Evolutionary conservation across 2,329 filamentous ascomycete species (phyloP).

Genomic region (Colletotrichum brevisporum): DNA sequence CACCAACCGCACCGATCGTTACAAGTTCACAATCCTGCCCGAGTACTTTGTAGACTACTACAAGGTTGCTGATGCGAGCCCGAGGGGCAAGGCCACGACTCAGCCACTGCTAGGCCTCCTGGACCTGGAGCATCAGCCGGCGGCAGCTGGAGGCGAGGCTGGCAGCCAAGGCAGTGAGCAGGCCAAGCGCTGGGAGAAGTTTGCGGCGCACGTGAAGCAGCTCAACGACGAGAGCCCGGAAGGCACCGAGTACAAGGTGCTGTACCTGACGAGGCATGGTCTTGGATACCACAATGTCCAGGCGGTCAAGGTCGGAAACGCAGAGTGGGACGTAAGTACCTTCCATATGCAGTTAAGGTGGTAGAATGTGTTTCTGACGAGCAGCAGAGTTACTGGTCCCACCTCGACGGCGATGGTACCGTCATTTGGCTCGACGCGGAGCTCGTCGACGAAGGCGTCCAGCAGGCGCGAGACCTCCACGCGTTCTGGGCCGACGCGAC

Average conservation of each 20-base stretch:
- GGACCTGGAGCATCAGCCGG: constrained; percentile 46
- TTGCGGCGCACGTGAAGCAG: constrained; percentile 60
- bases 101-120: constrained; percentile 68
- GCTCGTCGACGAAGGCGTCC: constrained; percentile 66
- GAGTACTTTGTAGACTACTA: constrained; percentile 27
- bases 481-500: constrained; percentile 65
- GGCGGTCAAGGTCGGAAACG: constrained; percentile 69
- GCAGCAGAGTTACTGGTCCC: constrained; percentile 53
- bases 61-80: constrained; percentile 43
- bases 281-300: constrained; percentile 65
- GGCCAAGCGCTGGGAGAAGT: constrained; percentile 66
- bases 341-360: too few relatives aligned
- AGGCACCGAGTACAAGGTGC: constrained; percentile 66
- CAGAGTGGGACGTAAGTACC: constrained; percentile 65
- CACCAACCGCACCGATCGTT: neutral
- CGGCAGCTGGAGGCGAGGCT: constrained; percentile 52
- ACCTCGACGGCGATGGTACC: constrained; percentile 55
- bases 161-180: constrained; percentile 36
- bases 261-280: constrained; percentile 70
- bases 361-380: neutral
- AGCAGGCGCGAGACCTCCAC: constrained; percentile 67
- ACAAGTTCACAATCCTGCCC: constrained; percentile 33
- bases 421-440: constrained; percentile 59
- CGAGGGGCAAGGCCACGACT: constrained; percentile 52
- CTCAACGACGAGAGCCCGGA: constrained; percentile 59